These are phyloP conservation scores for Fistulifera solaris DNA, from an alignment of 108 stramenopile species.

Conservation along the genomic window DNA sequence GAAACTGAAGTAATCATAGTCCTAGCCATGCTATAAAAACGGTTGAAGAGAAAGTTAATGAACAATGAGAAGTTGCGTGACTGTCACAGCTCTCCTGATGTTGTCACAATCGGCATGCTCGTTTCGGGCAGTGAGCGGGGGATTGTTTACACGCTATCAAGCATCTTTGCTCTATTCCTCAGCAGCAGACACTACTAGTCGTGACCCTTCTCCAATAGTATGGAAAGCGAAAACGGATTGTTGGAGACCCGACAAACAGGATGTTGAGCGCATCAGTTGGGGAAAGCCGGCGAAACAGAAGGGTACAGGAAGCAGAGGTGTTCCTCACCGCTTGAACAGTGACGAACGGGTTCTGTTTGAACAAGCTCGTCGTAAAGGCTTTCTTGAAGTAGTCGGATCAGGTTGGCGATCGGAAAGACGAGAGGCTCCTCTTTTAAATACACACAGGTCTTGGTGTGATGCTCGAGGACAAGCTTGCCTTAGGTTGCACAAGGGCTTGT, in stretches of 20 bases:
- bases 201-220: too few species aligned
- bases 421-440: conserved; percentile 73
- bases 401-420: conserved; percentile 66
- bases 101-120: too few species aligned
- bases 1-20: too few species aligned
- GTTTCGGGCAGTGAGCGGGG: too few species aligned
- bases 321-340: conserved; percentile 73
- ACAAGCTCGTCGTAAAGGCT: conserved; percentile 68
- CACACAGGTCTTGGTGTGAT: conserved; percentile 75
- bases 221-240: too few species aligned
- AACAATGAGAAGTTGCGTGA: too few species aligned
- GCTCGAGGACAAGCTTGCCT: conserved; percentile 59
- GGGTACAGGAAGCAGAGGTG: conserved; percentile 66
- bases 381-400: conserved; percentile 58
- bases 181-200: too few species aligned
- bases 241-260: conserved; percentile 14
- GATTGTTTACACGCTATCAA: too few species aligned
- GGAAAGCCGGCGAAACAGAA: conserved; percentile 80
- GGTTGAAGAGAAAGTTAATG: too few species aligned
- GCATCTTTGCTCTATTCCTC: too few species aligned
- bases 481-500: conserved; percentile 52
- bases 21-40: too few species aligned
- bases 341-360: conserved; percentile 70
- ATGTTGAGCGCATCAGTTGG: conserved; percentile 76
- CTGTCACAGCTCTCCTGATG: too few species aligned